Conservation (phyloP, 106 monocot species). For the Dactylorhiza incarnata region DNA sequence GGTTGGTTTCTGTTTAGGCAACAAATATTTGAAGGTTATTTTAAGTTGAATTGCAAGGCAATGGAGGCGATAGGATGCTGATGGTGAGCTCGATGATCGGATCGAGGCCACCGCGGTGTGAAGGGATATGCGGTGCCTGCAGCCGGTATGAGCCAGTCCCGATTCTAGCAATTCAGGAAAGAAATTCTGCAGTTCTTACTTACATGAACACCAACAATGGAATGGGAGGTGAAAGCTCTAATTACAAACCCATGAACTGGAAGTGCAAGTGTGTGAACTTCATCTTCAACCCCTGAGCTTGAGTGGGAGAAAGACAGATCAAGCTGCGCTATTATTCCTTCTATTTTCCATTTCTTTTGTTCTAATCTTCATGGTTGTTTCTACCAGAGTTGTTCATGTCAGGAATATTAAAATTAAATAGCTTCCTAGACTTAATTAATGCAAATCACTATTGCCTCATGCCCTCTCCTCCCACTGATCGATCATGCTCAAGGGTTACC, state of each 20-base stretch:
- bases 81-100: not conserved
- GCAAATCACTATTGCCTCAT: too few relatives aligned
- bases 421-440: too few relatives aligned
- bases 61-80: not conserved
- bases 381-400: too few relatives aligned
- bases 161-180: not conserved
- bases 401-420: too few relatives aligned
- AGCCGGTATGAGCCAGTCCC: not conserved
- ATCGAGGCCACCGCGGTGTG: not conserved
- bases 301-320: not conserved
- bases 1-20: too few relatives aligned
- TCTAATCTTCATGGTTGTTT: too few relatives aligned
- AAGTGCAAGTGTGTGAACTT: slow-evolving; percentile 16
- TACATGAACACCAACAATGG: not conserved
- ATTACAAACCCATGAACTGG: slow-evolving; percentile 23
- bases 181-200: not conserved
- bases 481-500: too few relatives aligned
- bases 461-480: too few relatives aligned
- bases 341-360: too few relatives aligned
- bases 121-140: not conserved
- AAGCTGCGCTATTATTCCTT: not conserved
- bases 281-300: slow-evolving; percentile 14
- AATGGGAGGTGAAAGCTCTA: slow-evolving; percentile 14
- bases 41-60: not conserved
- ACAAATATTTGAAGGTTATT: not conserved